Conservation (phyloP, 148 eudicot genomes). For the Rhododendron williamsianum region DNA sequence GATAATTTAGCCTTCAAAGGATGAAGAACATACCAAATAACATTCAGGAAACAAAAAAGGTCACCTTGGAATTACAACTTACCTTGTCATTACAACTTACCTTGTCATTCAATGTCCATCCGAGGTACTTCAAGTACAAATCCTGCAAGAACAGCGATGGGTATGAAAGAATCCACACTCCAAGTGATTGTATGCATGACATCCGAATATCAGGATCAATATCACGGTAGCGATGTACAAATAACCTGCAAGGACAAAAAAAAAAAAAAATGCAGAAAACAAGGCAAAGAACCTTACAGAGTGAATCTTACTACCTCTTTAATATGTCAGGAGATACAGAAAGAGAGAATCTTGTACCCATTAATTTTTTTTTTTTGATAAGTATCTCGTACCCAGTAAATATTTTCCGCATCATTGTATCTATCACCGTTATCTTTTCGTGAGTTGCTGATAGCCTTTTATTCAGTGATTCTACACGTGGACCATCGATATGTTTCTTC, state of each 20-base stretch:
- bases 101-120: conserved; percentile 98
- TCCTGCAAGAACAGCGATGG: conserved; percentile 94
- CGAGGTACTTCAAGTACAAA: conserved; percentile 91
- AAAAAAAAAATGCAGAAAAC: conserved; percentile 1
- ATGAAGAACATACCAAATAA: neutral
- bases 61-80: no score
- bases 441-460: conserved; percentile 73
- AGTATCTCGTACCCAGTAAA: conserved; percentile 61
- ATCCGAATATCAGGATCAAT: conserved; percentile 85
- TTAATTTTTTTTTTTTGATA: no score
- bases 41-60: neutral
- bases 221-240: conserved; percentile 97
- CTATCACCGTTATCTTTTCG: conserved; percentile 73
- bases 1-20: conserved; percentile 6
- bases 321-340: neutral
- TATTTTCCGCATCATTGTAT: conserved; percentile 91
- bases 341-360: conserved; percentile 41
- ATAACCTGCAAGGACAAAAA: conserved; percentile 53
- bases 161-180: conserved; percentile 88
- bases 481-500: conserved; percentile 75
- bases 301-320: neutral
- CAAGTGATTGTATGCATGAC: conserved; percentile 88
- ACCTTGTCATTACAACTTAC: conserved; percentile 28
- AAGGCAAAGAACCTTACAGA: neutral
- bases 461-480: conserved; percentile 84